These are phyloP conservation scores for Globisporangium perplexum DNA, from an alignment of 352 stramenopile species.

Conservation along the genomic window DNA sequence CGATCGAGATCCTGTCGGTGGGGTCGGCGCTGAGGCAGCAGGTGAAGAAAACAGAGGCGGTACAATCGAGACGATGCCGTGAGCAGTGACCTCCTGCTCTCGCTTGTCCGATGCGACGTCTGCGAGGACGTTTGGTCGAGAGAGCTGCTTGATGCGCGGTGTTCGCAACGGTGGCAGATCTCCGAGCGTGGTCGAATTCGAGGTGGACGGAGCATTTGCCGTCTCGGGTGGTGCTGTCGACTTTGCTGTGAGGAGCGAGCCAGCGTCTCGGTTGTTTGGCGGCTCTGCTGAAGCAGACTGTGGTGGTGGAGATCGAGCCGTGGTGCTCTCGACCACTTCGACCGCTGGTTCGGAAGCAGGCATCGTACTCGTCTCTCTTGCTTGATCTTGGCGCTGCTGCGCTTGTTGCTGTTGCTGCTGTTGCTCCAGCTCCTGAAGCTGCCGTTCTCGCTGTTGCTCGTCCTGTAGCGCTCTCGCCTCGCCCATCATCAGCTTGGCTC, in stretches of 20 bases:
- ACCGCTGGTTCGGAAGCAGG: not conserved
- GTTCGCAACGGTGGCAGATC: conserved; percentile 12
- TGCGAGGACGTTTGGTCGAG: conserved; percentile 10
- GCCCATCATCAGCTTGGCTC: conserved; percentile 71
- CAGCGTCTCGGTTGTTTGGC: not conserved
- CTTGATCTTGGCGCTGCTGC: not conserved
- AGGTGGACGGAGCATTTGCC: not conserved
- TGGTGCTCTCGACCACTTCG: not conserved
- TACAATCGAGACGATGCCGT: too few relatives aligned
- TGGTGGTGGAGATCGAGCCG: too few relatives aligned
- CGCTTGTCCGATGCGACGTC: conserved; percentile 4
- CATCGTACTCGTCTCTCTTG: not conserved
- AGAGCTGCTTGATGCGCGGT: conserved; percentile 6
- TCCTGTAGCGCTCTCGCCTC: conserved; percentile 46
- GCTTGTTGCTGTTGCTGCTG: conserved; percentile 5
- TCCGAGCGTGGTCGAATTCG: not conserved
- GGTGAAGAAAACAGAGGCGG: not conserved
- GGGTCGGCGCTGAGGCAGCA: not conserved
- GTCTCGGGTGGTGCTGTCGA: not conserved
- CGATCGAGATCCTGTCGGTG: not conserved
- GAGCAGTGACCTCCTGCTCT: too few relatives aligned
- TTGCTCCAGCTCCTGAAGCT: not conserved
- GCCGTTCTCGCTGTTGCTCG: conserved; percentile 17
- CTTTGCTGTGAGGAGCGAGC: not conserved
- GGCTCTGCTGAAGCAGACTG: not conserved